These are phyloP conservation scores for Narthecium ossifragum DNA, from an alignment of 106 monocot species.

Conservation along the genomic window DNA sequence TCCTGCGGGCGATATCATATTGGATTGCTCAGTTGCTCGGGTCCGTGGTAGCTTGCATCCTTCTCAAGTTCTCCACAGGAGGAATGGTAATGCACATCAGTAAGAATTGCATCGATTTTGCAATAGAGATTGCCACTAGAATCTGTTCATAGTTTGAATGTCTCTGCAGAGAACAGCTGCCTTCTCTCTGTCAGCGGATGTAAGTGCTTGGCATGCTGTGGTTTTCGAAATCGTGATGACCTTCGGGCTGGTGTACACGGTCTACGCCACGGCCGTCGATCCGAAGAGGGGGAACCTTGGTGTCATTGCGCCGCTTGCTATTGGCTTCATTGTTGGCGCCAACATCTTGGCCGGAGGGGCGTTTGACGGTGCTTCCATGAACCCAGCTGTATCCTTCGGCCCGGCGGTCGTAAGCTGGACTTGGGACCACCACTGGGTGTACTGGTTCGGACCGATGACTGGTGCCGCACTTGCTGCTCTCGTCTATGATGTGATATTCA, in stretches of 20 bases:
- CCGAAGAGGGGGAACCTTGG: slow-evolving; percentile 37
- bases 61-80: slow-evolving; percentile 33
- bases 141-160: too few species aligned
- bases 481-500: slow-evolving; percentile 31
- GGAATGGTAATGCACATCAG: too few species aligned
- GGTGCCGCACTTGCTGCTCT: slow-evolving; percentile 35
- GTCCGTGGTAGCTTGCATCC: slow-evolving; percentile 37
- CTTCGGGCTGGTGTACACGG: slow-evolving; percentile 46
- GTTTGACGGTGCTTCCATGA: slow-evolving; percentile 44
- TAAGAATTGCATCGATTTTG: too few species aligned
- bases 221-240: slow-evolving; percentile 40
- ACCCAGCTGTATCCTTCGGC: slow-evolving; percentile 40
- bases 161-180: too few species aligned
- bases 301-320: slow-evolving; percentile 36
- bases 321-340: slow-evolving; percentile 44
- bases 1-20: slow-evolving; percentile 37
- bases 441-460: slow-evolving; percentile 39
- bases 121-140: too few species aligned
- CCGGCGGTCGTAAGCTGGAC: slow-evolving; percentile 36
- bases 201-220: slow-evolving; percentile 20
- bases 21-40: slow-evolving; percentile 45
- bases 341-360: slow-evolving; percentile 35
- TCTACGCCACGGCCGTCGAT: slow-evolving; percentile 45
- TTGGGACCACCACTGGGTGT: slow-evolving; percentile 36
- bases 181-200: slow-evolving; percentile 16